phyloP scores from a whole-genome alignment of 202 grass and related monocot genomes.

The Zoysia matrella region DNA sequence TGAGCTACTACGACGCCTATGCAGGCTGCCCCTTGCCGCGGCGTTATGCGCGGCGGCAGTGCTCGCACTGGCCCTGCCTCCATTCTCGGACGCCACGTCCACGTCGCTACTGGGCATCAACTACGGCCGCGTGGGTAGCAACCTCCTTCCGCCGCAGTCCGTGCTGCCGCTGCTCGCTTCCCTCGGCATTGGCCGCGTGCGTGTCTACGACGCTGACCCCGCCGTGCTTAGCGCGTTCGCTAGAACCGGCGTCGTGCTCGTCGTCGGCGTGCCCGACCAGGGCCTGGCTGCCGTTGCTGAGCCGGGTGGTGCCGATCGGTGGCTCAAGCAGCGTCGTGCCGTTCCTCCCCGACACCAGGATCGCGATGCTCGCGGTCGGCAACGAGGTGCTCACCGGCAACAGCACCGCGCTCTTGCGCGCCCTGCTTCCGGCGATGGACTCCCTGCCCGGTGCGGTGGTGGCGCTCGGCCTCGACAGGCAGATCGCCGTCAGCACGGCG shows the following conservation, averaged over 20 bases:
- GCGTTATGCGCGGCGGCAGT: conserved; percentile 21
- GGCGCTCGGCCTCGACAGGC: conserved; percentile 52
- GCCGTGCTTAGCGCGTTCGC: conserved; percentile 63
- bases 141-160: conserved; percentile 65
- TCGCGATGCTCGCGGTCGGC: conserved; percentile 65
- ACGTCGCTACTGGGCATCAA: conserved; percentile 72
- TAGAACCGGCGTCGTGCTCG: conserved; percentile 60
- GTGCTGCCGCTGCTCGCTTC: conserved; percentile 48
- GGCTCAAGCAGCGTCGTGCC: conserved; percentile 55
- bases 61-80: conserved; percentile 17
- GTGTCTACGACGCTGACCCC: conserved; percentile 80
- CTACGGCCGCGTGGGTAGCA: conserved; percentile 76
- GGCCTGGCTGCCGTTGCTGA: conserved; percentile 55
- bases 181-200: conserved; percentile 65
- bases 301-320: conserved; percentile 44
- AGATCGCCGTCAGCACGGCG: conserved; percentile 63
- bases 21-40: neutral
- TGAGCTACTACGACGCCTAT: neutral
- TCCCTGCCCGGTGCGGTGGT: conserved; percentile 60
- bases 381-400: conserved; percentile 82
- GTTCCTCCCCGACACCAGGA: conserved; percentile 65
- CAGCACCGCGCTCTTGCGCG: conserved; percentile 30
- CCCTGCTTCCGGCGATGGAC: conserved; percentile 68
- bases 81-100: conserved; percentile 36
- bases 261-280: conserved; percentile 69